Base-by-base conservation (phyloP, 2,329 filamentous ascomycete species). In the Sordariomycetes sp. region DNA sequence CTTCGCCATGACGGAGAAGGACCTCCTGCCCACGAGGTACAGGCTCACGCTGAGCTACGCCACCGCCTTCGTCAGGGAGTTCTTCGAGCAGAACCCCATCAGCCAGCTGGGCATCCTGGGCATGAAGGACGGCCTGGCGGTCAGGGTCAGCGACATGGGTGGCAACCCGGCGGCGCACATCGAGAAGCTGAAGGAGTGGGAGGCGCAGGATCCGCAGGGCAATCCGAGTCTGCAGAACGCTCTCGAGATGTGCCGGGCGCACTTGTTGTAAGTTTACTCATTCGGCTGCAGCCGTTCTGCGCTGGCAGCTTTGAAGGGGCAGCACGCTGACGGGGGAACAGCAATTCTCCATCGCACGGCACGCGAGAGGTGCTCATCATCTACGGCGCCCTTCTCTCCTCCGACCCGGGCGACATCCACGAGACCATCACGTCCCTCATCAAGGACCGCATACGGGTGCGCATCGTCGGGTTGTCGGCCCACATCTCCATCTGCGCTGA, bases 61-160 rank as follows among this genome's bases (percentile, higher is more conserved):
- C 12, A 75, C 82, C 42, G 82, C 87, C 37, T 98, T 96, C 57
- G 82, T 96, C 32, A 74, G 80, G 39, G 90, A 95, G 56, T 98
- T 86, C 61, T 98, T 96, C 53, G 92, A 96, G 59, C 92, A 98
- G 59, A 98, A 98, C 50, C 92, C 92, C 9, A 96, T 98, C 45
- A 94, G 87, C 8, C 92, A 98, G 60, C 74, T 98, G 37, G 88
- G 84, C 17, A 82, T 98, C 20, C 68, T 98, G 25, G 90, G 85
- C 33, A 94, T 96, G 84, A 77, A 85, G 41, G 92, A 96, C 54
- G 92, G 92, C 12, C 68, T 96, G 12, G 88, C 88, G 3, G 68
- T 93, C 17, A 70, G 85, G 25, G 75, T 98, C 42, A 92, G 83
- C 51, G 86, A 94, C 51, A 80, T 96, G 67, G 82, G 83, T 36